Evolutionary conservation across 257 asterid species (phyloP).

Genomic region (Nicotiana sylvestris): DNA sequence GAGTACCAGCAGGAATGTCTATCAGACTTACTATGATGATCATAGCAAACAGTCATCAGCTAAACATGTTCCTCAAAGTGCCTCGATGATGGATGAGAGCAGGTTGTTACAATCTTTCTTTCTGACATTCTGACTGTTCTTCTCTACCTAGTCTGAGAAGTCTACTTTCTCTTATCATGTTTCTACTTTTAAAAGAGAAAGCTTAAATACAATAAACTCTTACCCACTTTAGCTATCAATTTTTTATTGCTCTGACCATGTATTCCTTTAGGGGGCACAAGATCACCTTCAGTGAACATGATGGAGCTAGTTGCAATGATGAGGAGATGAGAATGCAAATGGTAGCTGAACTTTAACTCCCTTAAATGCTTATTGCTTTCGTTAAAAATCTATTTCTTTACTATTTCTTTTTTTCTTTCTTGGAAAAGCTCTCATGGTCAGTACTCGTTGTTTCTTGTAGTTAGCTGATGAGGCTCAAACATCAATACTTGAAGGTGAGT

Average conservation of each 20-base stretch:
- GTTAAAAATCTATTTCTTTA: background rate
- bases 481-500: constrained; percentile 71
- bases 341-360: constrained; percentile 34
- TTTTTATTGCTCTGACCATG: constrained; percentile 5
- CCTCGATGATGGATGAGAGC: constrained; percentile 34
- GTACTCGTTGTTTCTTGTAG: constrained; percentile 38
- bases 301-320: constrained; percentile 34
- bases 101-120: constrained; percentile 35
- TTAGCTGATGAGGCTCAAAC: constrained; percentile 32
- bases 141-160: background rate
- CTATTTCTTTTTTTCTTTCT: constrained; percentile 9
- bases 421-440: constrained; percentile 1
- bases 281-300: constrained; percentile 37
- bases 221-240: background rate
- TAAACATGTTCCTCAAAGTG: constrained; percentile 40
- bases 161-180: background rate
- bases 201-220: background rate
- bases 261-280: constrained; percentile 42
- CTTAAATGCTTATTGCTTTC: constrained; percentile 18
- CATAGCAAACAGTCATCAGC: constrained; percentile 30
- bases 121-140: background rate
- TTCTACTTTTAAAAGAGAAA: background rate
- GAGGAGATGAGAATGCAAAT: constrained; percentile 35
- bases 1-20: constrained; percentile 31
- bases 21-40: constrained; percentile 44